Evolutionary conservation across 345 rosid species (phyloP).

Genomic region (Ceriops decandra): DNA sequence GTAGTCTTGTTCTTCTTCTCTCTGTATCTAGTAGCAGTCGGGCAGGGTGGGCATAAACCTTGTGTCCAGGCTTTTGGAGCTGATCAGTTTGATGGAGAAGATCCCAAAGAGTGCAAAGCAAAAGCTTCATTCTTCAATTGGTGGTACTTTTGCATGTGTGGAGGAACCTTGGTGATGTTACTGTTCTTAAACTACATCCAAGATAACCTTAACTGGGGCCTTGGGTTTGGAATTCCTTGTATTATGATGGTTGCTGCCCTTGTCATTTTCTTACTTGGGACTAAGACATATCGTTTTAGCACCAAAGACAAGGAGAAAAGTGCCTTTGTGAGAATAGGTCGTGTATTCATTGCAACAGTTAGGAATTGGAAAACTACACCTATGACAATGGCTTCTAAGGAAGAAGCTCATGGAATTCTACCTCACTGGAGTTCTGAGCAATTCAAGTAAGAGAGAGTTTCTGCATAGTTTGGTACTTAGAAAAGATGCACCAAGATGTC

Average conservation of each 20-base stretch:
- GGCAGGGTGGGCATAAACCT: conserved; percentile 21
- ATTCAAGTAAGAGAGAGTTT: conserved; percentile 5
- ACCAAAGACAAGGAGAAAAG: not conserved
- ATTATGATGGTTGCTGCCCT: conserved; percentile 5
- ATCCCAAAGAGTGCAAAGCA: conserved; percentile 8
- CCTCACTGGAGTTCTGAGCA: conserved; percentile 2
- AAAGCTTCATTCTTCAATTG: conserved; percentile 19
- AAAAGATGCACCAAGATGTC: not conserved
- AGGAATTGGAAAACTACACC: not conserved
- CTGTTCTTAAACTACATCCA: conserved; percentile 15
- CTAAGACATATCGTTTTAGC: conserved; percentile 8
- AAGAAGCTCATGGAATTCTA: not conserved
- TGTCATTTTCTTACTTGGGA: conserved; percentile 15
- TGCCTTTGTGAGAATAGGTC: conserved; percentile 8
- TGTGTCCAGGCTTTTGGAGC: conserved; percentile 21
- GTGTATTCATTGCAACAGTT: not conserved
- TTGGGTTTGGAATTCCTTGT: conserved; percentile 21
- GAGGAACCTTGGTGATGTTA: not conserved
- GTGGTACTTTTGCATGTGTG: conserved; percentile 7
- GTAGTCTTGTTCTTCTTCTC: conserved; percentile 15
- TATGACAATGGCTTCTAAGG: not conserved
- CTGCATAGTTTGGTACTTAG: not conserved
- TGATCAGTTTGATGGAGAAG: conserved; percentile 18
- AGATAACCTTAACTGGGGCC: conserved; percentile 18
- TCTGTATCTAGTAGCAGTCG: conserved; percentile 20